Evolutionary conservation across 1,139 yeast genomes (phyloP).

Genomic region (Yamadazyma sp.): DNA sequence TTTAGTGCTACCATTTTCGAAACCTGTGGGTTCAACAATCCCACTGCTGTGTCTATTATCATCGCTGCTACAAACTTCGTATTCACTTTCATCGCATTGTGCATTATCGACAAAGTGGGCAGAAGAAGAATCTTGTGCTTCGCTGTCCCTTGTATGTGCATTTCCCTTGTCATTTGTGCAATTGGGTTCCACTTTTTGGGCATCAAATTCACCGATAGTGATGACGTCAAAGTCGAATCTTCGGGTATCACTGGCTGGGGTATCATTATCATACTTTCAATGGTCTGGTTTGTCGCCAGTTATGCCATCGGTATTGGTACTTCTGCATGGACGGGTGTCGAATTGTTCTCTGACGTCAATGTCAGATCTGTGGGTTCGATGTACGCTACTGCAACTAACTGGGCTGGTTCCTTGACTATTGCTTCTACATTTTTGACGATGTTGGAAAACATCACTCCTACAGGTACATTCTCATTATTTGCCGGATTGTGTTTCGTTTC

Average conservation of each 20-base stretch:
- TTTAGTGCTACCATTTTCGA: slow-evolving; percentile 88
- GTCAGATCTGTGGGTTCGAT: slow-evolving; percentile 93
- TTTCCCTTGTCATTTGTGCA: slow-evolving; percentile 75
- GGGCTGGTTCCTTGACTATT: slow-evolving; percentile 92
- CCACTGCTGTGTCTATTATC: slow-evolving; percentile 91
- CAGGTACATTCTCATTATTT: slow-evolving; percentile 90
- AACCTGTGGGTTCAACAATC: slow-evolving; percentile 79
- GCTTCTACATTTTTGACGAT: slow-evolving; percentile 91
- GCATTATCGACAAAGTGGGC: slow-evolving; percentile 82
- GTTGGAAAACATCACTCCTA: slow-evolving; percentile 89
- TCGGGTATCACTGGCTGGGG: slow-evolving; percentile 80
- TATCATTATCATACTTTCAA: slow-evolving; percentile 74
- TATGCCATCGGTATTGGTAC: slow-evolving; percentile 95
- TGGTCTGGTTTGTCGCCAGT: slow-evolving; percentile 84
- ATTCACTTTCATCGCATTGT: slow-evolving; percentile 78
- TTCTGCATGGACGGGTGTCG: slow-evolving; percentile 98
- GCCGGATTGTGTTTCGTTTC: slow-evolving; percentile 79
- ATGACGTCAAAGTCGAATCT: slow-evolving; percentile 39
- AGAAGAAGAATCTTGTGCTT: slow-evolving; percentile 74
- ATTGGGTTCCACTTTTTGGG: slow-evolving; percentile 85
- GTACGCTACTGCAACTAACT: slow-evolving; percentile 89
- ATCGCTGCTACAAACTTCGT: slow-evolving; percentile 91
- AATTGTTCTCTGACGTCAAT: slow-evolving; percentile 80
- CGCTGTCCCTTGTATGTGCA: slow-evolving; percentile 79
- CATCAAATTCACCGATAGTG: slow-evolving; percentile 51